phyloP scores from a whole-genome alignment of 139 green algal species.

The Marvania coccoides region DNA sequence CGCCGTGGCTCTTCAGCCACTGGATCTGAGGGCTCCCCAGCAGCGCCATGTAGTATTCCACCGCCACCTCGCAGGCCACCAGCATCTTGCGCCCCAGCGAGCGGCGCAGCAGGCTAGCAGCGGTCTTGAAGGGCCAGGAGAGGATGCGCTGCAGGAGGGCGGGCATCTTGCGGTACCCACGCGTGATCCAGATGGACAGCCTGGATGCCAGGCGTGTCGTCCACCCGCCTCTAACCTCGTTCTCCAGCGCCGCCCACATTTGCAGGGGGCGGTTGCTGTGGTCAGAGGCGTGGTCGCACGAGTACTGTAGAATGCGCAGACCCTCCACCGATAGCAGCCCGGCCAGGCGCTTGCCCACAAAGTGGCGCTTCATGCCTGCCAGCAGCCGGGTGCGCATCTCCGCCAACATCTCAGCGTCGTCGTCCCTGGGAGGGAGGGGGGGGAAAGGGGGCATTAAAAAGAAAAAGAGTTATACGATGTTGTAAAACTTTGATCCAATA shows the following conservation, averaged over 20 bases:
- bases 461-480: neutral
- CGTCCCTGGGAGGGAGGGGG: neutral
- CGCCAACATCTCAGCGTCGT: slow-evolving; percentile 8
- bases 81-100: slow-evolving; percentile 43
- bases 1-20: slow-evolving; percentile 22
- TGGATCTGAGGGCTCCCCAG: slow-evolving; percentile 51
- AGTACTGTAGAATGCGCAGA: slow-evolving; percentile 60
- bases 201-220: neutral
- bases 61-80: slow-evolving; percentile 60
- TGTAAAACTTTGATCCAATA: too few species aligned
- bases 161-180: neutral
- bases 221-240: neutral
- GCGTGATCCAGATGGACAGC: slow-evolving; percentile 1
- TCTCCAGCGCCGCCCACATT: slow-evolving; percentile 36
- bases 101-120: slow-evolving; percentile 22
- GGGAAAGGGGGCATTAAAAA: neutral
- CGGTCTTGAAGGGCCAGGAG: slow-evolving; percentile 10
- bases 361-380: slow-evolving; percentile 71
- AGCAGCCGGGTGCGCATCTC: slow-evolving; percentile 39
- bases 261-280: slow-evolving; percentile 13
- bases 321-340: slow-evolving; percentile 47
- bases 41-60: slow-evolving; percentile 73
- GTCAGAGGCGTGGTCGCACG: slow-evolving; percentile 53
- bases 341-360: slow-evolving; percentile 59
- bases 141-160: slow-evolving; percentile 7